phyloP scores from a whole-genome alignment of 2,329 filamentous ascomycete genomes.

The Colletotrichum higginsianum region DNA sequence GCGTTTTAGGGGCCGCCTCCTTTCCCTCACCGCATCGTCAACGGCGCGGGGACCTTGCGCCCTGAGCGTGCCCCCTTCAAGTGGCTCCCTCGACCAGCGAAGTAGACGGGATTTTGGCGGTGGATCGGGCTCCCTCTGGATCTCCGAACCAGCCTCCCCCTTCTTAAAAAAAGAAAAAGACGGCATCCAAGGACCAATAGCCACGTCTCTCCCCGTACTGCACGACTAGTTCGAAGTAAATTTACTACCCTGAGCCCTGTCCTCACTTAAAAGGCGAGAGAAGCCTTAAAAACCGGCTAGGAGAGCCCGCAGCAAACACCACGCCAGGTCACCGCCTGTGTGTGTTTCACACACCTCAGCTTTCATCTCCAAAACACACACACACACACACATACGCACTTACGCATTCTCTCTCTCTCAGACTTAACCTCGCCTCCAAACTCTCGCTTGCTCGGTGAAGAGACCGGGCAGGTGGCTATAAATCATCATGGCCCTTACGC shows the following conservation, averaged over 20 bases:
- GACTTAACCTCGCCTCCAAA: too few relatives aligned
- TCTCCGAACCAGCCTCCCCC: conserved; percentile 30
- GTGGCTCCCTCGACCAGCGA: conserved; percentile 27
- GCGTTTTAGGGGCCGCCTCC: conserved; percentile 34
- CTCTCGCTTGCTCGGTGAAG: conserved; percentile 5
- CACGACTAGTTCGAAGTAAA: not conserved
- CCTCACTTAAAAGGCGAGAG: conserved; percentile 35
- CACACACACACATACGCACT: not conserved
- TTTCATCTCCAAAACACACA: conserved; percentile 6
- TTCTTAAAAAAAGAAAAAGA: not conserved
- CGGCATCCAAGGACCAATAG: too few relatives aligned
- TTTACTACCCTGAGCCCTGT: conserved; percentile 22
- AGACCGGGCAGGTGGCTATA: conserved; percentile 12
- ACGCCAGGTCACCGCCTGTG: conserved; percentile 38
- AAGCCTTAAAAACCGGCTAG: conserved; percentile 31
- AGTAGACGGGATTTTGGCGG: conserved; percentile 24
- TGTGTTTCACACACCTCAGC: conserved; percentile 23
- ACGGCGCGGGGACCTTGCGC: conserved; percentile 30
- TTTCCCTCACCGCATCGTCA: conserved; percentile 41
- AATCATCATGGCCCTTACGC: conserved; percentile 62
- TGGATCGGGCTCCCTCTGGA: conserved; percentile 35
- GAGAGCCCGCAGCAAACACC: conserved; percentile 20
- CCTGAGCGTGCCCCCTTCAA: conserved; percentile 17
- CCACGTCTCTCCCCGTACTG: too few relatives aligned
- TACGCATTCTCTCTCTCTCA: too few relatives aligned